Percentiles rank a stretch among this genome's conserved stretches.
Conservation (phyloP, 352 stramenopile genomes). For the Phytopythium boreale region DNA sequence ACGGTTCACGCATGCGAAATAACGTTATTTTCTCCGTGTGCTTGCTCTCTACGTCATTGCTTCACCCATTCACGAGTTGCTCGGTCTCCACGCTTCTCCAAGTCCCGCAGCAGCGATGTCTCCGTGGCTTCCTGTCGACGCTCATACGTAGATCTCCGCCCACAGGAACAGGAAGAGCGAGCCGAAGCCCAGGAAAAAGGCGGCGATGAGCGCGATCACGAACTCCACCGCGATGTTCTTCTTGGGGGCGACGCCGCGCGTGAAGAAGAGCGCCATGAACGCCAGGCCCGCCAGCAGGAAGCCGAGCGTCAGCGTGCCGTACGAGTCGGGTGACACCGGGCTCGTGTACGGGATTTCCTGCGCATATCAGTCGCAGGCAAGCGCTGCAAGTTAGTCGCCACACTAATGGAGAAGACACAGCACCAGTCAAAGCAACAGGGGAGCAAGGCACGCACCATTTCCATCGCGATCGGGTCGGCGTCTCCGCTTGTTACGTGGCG, state of each 20-base stretch:
- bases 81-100: neutral
- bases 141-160: conserved; percentile 87
- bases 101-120: neutral
- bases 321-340: conserved; percentile 65
- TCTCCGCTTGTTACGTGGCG: conserved; percentile 9
- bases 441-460: conserved; percentile 30
- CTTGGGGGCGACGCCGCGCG: conserved; percentile 60
- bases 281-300: conserved; percentile 69
- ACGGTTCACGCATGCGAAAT: conserved; percentile 10
- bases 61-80: neutral
- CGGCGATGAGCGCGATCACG: conserved; percentile 56
- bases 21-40: conserved; percentile 6
- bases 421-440: neutral
- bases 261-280: conserved; percentile 85
- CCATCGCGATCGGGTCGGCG: conserved; percentile 19
- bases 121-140: neutral
- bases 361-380: neutral
- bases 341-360: conserved; percentile 84
- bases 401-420: neutral
- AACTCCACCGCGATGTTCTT: conserved; percentile 80
- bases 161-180: conserved; percentile 87
- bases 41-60: neutral
- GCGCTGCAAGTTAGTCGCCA: neutral
- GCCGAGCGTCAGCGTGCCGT: conserved; percentile 56
- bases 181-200: conserved; percentile 75